Conservation (phyloP, 2,329 filamentous ascomycete genomes). For the Monosporascus sp. region DNA sequence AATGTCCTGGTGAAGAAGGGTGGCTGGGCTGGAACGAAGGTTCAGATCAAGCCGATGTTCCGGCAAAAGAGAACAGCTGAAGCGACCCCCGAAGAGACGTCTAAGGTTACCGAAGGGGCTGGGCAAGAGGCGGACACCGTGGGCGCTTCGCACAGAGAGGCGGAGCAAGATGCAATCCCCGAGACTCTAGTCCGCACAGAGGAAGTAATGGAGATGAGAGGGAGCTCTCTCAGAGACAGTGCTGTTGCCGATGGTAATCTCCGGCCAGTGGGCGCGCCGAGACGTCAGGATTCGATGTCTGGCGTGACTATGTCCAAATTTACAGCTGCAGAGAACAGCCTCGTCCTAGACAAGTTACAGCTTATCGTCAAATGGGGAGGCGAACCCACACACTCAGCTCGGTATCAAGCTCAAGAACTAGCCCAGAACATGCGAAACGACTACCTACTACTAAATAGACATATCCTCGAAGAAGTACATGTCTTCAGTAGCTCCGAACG, state of each 20-base stretch:
- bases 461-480: conserved; percentile 85
- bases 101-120: conserved; percentile 29
- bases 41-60: conserved; percentile 99
- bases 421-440: conserved; percentile 96
- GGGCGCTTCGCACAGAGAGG: conserved; percentile 16
- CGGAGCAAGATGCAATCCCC: conserved; percentile 16
- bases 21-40: conserved; percentile 90
- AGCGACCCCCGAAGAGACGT: conserved; percentile 22
- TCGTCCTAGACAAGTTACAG: conserved; percentile 92
- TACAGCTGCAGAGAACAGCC: conserved; percentile 85
- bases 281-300: conserved; percentile 77
- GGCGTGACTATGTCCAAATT: conserved; percentile 91
- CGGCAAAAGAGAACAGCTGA: conserved; percentile 74
- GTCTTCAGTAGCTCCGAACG: conserved; percentile 96
- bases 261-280: conserved; percentile 41
- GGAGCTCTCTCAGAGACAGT: conserved; percentile 7
- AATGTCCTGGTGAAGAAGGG: conserved; percentile 91
- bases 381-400: conserved; percentile 92
- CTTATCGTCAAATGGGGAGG: conserved; percentile 99
- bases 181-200: conserved; percentile 11
- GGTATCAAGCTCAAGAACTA: conserved; percentile 92
- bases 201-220: conserved; percentile 7
- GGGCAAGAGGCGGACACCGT: conserved; percentile 25
- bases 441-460: conserved; percentile 83
- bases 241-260: conserved; percentile 16